Evolutionary conservation across 2,329 filamentous ascomycete genomes (phyloP).

Genomic region (Fusarium globosum): DNA sequence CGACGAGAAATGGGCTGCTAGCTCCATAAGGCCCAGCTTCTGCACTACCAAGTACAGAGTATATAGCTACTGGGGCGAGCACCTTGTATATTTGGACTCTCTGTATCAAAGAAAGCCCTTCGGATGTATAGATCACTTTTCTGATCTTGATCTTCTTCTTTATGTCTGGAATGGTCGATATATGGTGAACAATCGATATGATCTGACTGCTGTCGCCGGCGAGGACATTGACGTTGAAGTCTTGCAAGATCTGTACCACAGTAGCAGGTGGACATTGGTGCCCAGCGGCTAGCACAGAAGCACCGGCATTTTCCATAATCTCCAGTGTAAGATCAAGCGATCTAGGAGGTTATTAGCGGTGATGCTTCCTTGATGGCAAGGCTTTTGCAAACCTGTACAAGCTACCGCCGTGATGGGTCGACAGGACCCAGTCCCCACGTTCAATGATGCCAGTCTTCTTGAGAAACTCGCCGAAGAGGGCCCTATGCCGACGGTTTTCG

Average conservation of each 20-base stretch:
- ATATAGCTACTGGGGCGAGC: constrained; percentile 50
- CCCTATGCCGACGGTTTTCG: constrained; percentile 56
- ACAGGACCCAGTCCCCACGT: constrained; percentile 53
- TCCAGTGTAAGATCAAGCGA: constrained; percentile 55
- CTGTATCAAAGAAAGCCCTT: constrained; percentile 51
- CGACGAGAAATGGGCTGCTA: constrained; percentile 47
- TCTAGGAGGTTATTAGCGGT: constrained; percentile 23
- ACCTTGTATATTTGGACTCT: constrained; percentile 46
- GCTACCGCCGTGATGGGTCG: constrained; percentile 50
- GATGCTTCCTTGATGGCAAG: fast-evolving
- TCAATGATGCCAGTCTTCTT: constrained; percentile 45
- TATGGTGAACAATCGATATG: constrained; percentile 50
- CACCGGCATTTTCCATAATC: constrained; percentile 55
- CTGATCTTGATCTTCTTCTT: constrained; percentile 46
- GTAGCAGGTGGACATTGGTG: constrained; percentile 40
- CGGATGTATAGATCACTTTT: constrained; percentile 60
- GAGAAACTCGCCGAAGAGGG: constrained; percentile 49
- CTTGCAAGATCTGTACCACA: constrained; percentile 43
- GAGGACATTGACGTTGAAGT: constrained; percentile 53
- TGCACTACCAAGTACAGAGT: constrained; percentile 55
- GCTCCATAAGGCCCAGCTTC: constrained; percentile 56
- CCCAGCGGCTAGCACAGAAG: constrained; percentile 52
- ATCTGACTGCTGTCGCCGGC: constrained; percentile 54
- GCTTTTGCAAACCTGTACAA: constrained; percentile 51
- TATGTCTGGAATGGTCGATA: constrained; percentile 45